Conservation (phyloP, 1,284 basidiomycete species). For the Rhodotorula glutinis region DNA sequence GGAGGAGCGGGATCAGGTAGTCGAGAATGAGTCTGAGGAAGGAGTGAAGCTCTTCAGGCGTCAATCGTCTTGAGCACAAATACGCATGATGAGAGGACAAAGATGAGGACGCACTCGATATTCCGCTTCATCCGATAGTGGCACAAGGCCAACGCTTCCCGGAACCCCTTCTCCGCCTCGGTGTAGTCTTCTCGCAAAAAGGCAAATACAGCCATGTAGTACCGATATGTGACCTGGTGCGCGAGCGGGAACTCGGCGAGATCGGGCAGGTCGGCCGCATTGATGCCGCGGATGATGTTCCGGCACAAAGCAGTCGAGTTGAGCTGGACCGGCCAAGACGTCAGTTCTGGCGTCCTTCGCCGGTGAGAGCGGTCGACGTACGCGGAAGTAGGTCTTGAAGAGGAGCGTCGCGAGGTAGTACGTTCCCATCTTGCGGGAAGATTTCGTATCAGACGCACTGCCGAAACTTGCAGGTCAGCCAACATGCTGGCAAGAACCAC, state of each 20-base stretch:
- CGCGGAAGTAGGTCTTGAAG: constrained; percentile 92
- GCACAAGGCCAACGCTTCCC: constrained; percentile 10
- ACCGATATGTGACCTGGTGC: constrained; percentile 85
- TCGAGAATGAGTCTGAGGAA: constrained; percentile 73
- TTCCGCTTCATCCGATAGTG: constrained; percentile 20
- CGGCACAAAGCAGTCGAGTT: constrained; percentile 86
- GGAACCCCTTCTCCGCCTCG: constrained; percentile 56
- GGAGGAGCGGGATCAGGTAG: constrained; percentile 82
- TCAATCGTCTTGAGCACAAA: no score
- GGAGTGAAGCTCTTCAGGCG: no score
- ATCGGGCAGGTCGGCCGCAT: constrained; percentile 73
- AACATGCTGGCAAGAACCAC: no score
- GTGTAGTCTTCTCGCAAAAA: constrained; percentile 89
- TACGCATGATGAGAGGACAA: no score
- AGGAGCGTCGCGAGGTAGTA: constrained; percentile 91
- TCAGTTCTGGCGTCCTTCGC: neutral
- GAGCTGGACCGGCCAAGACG: constrained; percentile 55
- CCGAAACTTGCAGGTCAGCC: constrained; percentile 9
- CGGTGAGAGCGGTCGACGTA: constrained; percentile 49
- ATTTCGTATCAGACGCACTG: constrained; percentile 8
- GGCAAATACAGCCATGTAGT: constrained; percentile 88
- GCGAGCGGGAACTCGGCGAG: constrained; percentile 71
- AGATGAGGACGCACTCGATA: constrained; percentile 31
- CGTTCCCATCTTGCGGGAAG: constrained; percentile 60
- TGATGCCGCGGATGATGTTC: constrained; percentile 84